Base-by-base conservation (phyloP, 2,329 filamentous ascomycete genomes). In the Hypocreales sp. region DNA sequence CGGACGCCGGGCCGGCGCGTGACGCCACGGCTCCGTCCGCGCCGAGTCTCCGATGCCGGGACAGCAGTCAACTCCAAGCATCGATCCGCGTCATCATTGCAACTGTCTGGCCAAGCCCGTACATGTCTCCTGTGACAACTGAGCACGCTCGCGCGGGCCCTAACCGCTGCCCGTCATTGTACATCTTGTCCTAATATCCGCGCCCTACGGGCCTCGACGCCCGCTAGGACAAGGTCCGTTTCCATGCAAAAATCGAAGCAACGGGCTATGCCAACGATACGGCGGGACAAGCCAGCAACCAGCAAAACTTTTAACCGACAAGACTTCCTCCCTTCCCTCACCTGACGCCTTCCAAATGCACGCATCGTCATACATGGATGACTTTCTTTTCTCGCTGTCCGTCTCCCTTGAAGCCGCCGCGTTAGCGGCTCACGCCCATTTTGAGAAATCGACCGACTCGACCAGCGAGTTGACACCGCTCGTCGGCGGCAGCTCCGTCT, bases 401-500 rank as follows among this genome's bases (percentile, higher is more conserved):
- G 4, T 7, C 14, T 16, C 15, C 7, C 23, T 15, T 15, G 14
- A 5, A 15, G 22, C 15, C 12, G 6, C 9, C 12, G 7, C 4
- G 4, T 5, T 23, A 4, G 24, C 35, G n/a, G n/a, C 28, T 44
- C 32, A 53, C 13, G 47, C 49, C 53, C 51, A 53, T 34, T 51
- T 51, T 10, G 53, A 53, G 29, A 53, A 56, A 32, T 55, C 53
- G 11, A 53, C 47, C 23, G 51, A 51, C 25, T 55, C 52, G 9
- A 51, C 39, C 15, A 50, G 36, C 4, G 46, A 41, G 30, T 50
- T 49, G 3, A 40, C 32, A 7, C 40, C 41, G 19, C 41, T 47
- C 9, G 31, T 16, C n/a, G 45, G 39, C 4, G 44, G 52, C 15
- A 59, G 47, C 41, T 74, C 70, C 2, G 66, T 65, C 30, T 67